Base-by-base conservation (phyloP, 306 rosid species). In the Fragaria ananassa region DNA sequence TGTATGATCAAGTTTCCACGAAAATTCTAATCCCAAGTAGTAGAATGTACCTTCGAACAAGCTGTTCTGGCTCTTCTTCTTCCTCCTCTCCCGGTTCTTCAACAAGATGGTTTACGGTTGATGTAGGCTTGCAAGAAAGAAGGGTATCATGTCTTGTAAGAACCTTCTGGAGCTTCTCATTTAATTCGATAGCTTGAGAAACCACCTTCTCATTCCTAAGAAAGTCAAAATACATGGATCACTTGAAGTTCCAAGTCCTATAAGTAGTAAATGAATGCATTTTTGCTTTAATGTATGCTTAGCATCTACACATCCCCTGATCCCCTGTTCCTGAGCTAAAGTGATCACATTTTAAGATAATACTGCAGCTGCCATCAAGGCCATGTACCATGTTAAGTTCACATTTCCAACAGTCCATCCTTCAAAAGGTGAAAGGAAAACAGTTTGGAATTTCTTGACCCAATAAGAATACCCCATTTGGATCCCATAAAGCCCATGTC, bases 31-130 rank as follows among this genome's bases (percentile, higher is more conserved):
- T 9, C 10, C 61, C 47, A 8, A 60, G 10, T 68, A 46, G 31
- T 25, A 4, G 45, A 17, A 69, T 72, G 41, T 71, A 94, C 98
- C 98, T 90, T 70, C 96, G 88, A 74, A 87, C 87, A 75, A 91
- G 91, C 81, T 94, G 98, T 75, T 94, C 98, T 3, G 90, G 87
- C 81, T 88, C 98, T 80, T 94, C 98, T 80, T 94, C 98, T 75
- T 94, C 97, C 61, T 89, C 96, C 78, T 89, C 98, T 1, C 76
- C 81, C 82, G 89, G 89, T 56, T 90, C 96, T 8, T 72, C 75
- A 53, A 78, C 73, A 37, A 82, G 76, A 61, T 81, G 80, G 77
- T 86, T 77, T 23, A 78, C 83, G 18, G 88, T 79, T 64, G 80
- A 79, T 62, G 83, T 77, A 76, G 89, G 81, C 77, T 82, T 86